phyloP scores from a whole-genome alignment of 331 rosid species.

The Dryas integrifolia region DNA sequence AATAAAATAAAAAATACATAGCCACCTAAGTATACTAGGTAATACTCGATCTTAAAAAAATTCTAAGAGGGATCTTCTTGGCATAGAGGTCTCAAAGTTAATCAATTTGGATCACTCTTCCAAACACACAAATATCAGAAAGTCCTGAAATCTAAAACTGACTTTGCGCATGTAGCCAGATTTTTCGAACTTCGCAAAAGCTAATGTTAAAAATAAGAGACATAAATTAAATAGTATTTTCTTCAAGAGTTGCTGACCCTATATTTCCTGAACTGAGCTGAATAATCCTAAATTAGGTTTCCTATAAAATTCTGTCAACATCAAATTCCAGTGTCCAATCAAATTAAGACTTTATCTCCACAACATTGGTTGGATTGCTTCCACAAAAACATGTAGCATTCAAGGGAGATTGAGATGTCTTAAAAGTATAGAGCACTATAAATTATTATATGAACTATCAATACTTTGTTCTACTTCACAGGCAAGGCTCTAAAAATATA shows the following conservation, averaged over 20 bases:
- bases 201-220: background rate
- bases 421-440: background rate
- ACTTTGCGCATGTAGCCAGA: background rate
- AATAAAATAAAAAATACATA: background rate
- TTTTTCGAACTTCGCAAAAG: background rate
- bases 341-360: background rate
- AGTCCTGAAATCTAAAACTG: background rate
- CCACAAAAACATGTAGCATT: background rate
- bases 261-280: background rate
- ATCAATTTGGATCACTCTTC: background rate
- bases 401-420: background rate
- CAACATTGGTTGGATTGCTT: background rate
- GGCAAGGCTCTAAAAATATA: conserved; percentile 3
- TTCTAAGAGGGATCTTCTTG: background rate
- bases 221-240: background rate
- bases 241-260: background rate
- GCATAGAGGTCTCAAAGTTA: background rate
- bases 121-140: background rate
- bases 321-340: background rate
- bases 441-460: background rate
- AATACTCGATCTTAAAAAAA: background rate
- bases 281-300: background rate
- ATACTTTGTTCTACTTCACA: background rate
- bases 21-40: background rate
- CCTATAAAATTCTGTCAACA: background rate